Percentiles rank a stretch among this genome's conserved stretches.
phyloP scores from a whole-genome alignment of 2,329 filamentous ascomycete species.

The Periconia digitata region DNA sequence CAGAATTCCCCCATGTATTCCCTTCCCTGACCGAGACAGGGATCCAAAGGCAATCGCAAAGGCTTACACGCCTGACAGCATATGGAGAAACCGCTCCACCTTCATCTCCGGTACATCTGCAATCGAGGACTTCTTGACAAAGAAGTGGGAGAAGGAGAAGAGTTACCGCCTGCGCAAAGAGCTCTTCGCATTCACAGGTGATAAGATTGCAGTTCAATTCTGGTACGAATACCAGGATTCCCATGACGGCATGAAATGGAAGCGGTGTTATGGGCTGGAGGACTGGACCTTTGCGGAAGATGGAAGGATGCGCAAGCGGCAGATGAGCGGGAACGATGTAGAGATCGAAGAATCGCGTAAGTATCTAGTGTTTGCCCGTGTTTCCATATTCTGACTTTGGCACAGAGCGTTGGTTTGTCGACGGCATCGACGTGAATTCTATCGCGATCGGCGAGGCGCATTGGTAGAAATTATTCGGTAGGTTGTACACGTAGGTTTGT shows the following conservation, averaged over 20 bases:
- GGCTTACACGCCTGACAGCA: constrained; percentile 73
- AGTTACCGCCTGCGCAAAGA: constrained; percentile 79
- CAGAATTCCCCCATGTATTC: neutral
- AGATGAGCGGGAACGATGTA: constrained; percentile 76
- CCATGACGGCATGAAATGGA: constrained; percentile 64
- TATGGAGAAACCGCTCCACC: constrained; percentile 76
- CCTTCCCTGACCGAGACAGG: constrained; percentile 44
- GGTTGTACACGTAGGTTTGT: constrained; percentile 3
- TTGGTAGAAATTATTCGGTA: constrained; percentile 50
- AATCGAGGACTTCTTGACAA: constrained; percentile 67
- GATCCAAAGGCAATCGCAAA: constrained; percentile 66
- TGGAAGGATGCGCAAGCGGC: constrained; percentile 71
- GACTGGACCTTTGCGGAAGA: constrained; percentile 75
- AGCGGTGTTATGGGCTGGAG: constrained; percentile 78
- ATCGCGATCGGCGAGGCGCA: constrained; percentile 69
- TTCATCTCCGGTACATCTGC: constrained; percentile 70
- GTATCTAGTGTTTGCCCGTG: constrained; percentile 3
- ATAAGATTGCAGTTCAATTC: constrained; percentile 85
- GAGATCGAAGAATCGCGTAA: constrained; percentile 56
- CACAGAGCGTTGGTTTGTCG: constrained; percentile 67
- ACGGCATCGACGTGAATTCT: constrained; percentile 67
- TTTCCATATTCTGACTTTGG: constrained; percentile 7
- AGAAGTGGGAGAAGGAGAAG: constrained; percentile 74
- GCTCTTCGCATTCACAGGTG: constrained; percentile 72
- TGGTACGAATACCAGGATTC: constrained; percentile 82